Evolutionary conservation across 169 alveolate species (phyloP), one percentile per base, ranked within the genome.

Genomic region (Cryptosporidium ryanae): DNA sequence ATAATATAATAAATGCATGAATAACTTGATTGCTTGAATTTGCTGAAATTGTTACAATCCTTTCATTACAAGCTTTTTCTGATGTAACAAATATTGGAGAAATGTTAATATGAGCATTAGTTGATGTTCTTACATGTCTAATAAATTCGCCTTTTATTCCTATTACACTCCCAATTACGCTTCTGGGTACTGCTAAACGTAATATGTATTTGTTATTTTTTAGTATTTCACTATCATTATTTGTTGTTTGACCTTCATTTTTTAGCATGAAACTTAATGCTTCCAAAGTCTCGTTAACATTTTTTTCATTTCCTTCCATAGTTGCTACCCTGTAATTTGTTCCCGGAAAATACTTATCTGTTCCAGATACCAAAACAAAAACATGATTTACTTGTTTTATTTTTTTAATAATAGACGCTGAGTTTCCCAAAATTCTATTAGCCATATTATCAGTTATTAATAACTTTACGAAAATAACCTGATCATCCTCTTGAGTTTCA

Each of bases 11-110:
- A 65, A 76, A 76, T 44, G 71, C 87, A 21, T 76, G 63, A 61
- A 59, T 43, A 34, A 76, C 64, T n/a, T 76, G 68, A 61, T 76
- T 61, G 31, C 55, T 76, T 31, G 57, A 27, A 25, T 61, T 61
- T 1, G 65, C 68, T 34, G 71, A 76, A 2, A 76, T 76, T 43
- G 76, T 76, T 3, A 76, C 63, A 23, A 76, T 76, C 46, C 87
- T 76, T 31, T 76, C 87, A 61, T 55, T 76, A 18, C 87, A 76
- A 10, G 87, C 87, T 27, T 76, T 76, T 4, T 76, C 87, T 10
- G 87, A 76, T 15, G 87, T 61, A 12, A 76, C 87, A 59, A 76
- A 76, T 13, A 76, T 76, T 18, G 87, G 87, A 5, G 87, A 76
- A 18, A 76, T 76, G 23, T 59, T 76, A 76, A 76, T 76, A 59